Percentiles rank a stretch among this genome's conserved stretches.
phyloP scores from a whole-genome alignment of 2,329 filamentous ascomycete genomes.

The Xylariaceae sp. region DNA sequence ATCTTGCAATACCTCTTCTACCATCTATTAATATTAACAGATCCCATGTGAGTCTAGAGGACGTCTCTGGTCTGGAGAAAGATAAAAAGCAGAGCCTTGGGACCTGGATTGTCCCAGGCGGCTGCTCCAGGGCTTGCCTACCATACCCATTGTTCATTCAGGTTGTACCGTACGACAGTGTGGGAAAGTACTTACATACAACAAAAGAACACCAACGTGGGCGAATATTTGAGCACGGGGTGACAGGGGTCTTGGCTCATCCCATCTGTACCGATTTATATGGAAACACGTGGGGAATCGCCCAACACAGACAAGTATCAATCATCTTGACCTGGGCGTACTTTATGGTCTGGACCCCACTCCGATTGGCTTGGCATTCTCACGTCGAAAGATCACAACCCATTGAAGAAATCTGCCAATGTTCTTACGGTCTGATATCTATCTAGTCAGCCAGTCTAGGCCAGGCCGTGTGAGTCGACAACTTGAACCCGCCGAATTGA shows the following conservation, averaged over 20 bases:
- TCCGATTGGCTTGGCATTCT: conserved; percentile 34
- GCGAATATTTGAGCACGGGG: conserved; percentile 33
- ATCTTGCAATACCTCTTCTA: no score
- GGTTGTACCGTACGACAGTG: conserved; percentile 17
- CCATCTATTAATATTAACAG: no score
- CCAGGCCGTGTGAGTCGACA: no score
- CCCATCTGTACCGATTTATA: conserved; percentile 8
- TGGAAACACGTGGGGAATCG: conserved; percentile 28
- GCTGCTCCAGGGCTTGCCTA: no score
- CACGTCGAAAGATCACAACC: conserved; percentile 36
- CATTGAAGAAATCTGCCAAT: conserved; percentile 18
- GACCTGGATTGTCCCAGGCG: not conserved
- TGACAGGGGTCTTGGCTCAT: conserved; percentile 13
- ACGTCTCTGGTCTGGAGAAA: no score
- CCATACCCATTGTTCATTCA: not conserved
- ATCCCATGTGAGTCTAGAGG: no score
- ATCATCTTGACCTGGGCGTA: conserved; percentile 29
- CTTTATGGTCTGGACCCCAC: conserved; percentile 34
- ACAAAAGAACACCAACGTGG: not conserved
- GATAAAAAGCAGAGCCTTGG: not conserved
- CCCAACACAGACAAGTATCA: conserved; percentile 5
- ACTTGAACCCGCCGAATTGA: no score
- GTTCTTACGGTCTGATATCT: no score
- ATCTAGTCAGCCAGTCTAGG: no score
- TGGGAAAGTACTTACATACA: conserved; percentile 4